A percentile compares a stretch with the other conserved stretches of the same genome.
These are phyloP conservation scores for Novymonas esmeraldas DNA, from an alignment of 208 protist genomes.

Conservation along the genomic window DNA sequence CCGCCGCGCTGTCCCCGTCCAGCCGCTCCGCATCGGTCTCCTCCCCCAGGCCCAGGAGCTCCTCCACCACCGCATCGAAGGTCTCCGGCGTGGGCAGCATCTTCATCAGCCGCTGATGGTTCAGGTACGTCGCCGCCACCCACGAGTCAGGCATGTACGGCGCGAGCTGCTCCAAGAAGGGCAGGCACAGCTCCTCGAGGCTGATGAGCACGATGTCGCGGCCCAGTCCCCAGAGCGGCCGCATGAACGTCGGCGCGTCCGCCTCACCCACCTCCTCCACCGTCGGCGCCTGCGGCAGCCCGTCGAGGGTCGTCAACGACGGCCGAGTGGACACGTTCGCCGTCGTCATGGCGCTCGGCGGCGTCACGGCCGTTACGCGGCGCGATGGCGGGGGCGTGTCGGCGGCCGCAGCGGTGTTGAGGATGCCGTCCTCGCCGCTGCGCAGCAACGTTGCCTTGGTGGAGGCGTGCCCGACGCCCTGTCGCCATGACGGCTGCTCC, in stretches of 20 bases:
- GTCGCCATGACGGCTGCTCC: conserved; percentile 21
- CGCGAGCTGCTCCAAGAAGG: conserved; percentile 38
- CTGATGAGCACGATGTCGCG: conserved; percentile 51
- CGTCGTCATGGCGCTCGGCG: not conserved
- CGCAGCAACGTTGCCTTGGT: conserved; percentile 24
- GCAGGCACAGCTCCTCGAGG: conserved; percentile 53
- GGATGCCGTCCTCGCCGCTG: not conserved
- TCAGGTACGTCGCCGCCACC: conserved; percentile 33
- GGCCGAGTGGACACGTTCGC: too few species aligned
- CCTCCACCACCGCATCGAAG: conserved; percentile 43
- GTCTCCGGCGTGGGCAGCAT: conserved; percentile 30
- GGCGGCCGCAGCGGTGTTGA: not conserved
- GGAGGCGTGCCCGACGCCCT: conserved; percentile 21
- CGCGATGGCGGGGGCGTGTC: not conserved
- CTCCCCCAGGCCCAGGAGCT: conserved; percentile 31
- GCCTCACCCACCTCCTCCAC: not conserved
- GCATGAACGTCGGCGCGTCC: conserved; percentile 2
- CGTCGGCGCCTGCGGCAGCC: not conserved
- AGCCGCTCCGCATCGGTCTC: conserved; percentile 10
- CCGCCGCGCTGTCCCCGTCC: conserved; percentile 5
- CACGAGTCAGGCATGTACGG: conserved; percentile 56
- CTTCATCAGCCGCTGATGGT: conserved; percentile 35
- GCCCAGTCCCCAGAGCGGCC: conserved; percentile 34
- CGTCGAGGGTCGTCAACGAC: not conserved
- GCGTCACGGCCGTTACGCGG: not conserved